Base-by-base conservation (phyloP, 495 filamentous ascomycete species). In the Podospora conica region DNA sequence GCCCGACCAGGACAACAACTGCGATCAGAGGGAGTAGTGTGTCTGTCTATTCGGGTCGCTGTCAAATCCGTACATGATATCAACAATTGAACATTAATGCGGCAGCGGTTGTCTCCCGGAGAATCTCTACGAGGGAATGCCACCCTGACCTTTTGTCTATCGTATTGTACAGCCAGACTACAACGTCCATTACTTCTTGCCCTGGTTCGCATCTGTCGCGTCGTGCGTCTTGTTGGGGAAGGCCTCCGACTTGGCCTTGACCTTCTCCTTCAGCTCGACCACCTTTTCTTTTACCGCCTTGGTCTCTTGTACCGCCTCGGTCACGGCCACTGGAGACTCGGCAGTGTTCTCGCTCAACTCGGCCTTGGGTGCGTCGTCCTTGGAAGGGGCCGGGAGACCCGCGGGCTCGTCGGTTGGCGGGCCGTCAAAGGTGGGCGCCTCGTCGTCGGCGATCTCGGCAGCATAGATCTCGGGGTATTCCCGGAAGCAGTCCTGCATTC, bases 401-500 rank as follows among this genome's bases (percentile, higher is more conserved):
- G 15, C 10, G 18, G 31, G 10, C 28, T 66, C 60, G 61, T 68
- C 69, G 20, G 64, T 59, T 3, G 57, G 53, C 6, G 63, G 57
- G 22, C 31, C 54, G 15, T 68, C 70, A 60, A 21, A 60, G 58
- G 9, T 28, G 54, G 57, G 29, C n/a, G 79, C 78, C n/a, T 95
- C 92, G 25, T 96, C 91, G 53, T 90, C 92, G 58, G 91, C 89
- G 21, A 97, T 82, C 74, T 97, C 95, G n/a, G 88, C 83, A 60
- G 91, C 92, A 79, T 98, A 97, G 58, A 95, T 81, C 28, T 98
- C 95, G 29, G 95, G 95, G 76, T 97, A 87, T 74, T 87, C 76
- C 53, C 92, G 83, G 85, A 98, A 98, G 81, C 95, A 98, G 73
- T 94, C 88, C 84, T 98, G 95, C 95, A 98, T 98, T 66, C 81